Conservation (phyloP, 345 rosid species). For the Heritiera fomes region DNA sequence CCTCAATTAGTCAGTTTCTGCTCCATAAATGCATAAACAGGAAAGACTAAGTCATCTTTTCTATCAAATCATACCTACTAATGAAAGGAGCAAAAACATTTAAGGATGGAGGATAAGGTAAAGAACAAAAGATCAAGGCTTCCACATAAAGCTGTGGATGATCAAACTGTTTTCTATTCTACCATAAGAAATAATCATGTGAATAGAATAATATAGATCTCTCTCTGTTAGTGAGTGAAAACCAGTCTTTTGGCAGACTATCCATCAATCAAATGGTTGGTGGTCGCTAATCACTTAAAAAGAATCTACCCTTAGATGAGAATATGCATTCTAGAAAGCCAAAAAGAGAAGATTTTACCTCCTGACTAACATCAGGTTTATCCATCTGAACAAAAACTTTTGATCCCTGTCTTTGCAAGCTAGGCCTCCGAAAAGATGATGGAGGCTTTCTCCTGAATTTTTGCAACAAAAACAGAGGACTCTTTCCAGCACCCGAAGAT, state of each 20-base stretch:
- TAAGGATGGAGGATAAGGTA: background rate
- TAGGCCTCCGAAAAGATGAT: constrained; percentile 48
- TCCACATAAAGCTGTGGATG: background rate
- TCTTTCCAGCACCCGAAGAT: constrained; percentile 55
- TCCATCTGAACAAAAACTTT: constrained; percentile 67
- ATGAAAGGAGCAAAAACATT: background rate
- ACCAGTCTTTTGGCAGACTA: background rate
- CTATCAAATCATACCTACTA: background rate
- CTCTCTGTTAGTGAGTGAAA: background rate
- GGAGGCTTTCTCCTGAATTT: constrained; percentile 38
- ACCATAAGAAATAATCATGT: background rate
- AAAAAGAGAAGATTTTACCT: constrained; percentile 50
- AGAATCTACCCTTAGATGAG: background rate
- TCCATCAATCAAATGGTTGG: background rate
- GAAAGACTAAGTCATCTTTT: background rate
- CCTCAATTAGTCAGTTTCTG: constrained; percentile 1
- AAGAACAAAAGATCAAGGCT: background rate
- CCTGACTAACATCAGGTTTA: constrained; percentile 72
- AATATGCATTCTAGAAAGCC: background rate
- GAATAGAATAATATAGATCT: background rate
- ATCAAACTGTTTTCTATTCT: background rate
- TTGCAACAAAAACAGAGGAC: constrained; percentile 50
- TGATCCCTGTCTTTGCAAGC: constrained; percentile 60
- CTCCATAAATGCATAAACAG: background rate
- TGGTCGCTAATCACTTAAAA: background rate